Evolutionary conservation across 2,329 filamentous ascomycete species (phyloP).

Genomic region (Alternaria hordeiaustralica): DNA sequence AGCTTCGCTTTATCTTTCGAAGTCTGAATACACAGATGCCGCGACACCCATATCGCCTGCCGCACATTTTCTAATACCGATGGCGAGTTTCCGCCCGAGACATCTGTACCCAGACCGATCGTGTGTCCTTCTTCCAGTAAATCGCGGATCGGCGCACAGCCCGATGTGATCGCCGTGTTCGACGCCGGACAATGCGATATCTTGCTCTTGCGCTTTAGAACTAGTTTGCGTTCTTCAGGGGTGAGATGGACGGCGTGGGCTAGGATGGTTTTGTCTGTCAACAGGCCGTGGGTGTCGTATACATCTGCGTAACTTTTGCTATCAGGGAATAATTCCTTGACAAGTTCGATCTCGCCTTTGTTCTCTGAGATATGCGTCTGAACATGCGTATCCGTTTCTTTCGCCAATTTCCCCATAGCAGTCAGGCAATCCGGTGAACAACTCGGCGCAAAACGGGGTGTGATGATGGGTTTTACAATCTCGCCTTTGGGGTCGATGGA

Average conservation of each 20-base stretch:
- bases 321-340: conserved; percentile 72
- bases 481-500: conserved; percentile 68
- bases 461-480: conserved; percentile 80
- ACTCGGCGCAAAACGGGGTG: conserved; percentile 67
- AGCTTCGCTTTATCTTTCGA: conserved; percentile 63
- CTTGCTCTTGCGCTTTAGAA: conserved; percentile 67
- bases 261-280: conserved; percentile 77
- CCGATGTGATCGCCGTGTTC: conserved; percentile 82
- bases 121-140: conserved; percentile 76
- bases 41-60: conserved; percentile 78
- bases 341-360: conserved; percentile 72
- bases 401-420: conserved; percentile 69
- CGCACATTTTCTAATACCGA: conserved; percentile 83
- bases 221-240: conserved; percentile 68
- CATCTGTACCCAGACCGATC: conserved; percentile 88
- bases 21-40: conserved; percentile 68
- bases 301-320: conserved; percentile 72
- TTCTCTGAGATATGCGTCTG: conserved; percentile 96
- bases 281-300: conserved; percentile 75
- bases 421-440: conserved; percentile 64
- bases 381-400: conserved; percentile 68
- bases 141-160: conserved; percentile 75
- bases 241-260: conserved; percentile 84
- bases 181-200: conserved; percentile 87
- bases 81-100: conserved; percentile 84